Conservation (phyloP, 169 alveolate genomes). For the Toxoplasma gondii region DNA sequence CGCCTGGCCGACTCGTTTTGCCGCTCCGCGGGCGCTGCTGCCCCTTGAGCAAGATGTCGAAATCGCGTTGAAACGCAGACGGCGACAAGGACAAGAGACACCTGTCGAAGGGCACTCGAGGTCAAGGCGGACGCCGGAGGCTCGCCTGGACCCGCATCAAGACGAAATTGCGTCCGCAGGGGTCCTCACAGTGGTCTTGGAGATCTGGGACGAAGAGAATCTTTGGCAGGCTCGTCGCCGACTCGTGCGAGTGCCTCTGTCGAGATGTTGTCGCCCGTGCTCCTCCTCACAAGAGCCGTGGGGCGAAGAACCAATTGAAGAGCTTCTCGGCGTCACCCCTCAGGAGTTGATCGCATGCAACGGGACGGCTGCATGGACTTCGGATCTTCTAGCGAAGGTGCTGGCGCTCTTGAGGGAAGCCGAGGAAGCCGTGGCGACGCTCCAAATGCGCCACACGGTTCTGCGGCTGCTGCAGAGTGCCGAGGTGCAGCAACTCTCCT, state of each 20-base stretch:
- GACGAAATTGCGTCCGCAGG: background rate
- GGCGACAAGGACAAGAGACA: background rate
- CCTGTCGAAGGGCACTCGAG: background rate
- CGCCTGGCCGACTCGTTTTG: background rate
- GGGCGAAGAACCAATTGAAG: background rate
- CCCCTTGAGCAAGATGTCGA: background rate
- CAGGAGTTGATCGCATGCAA: background rate
- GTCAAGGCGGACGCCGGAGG: background rate
- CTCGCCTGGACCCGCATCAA: background rate
- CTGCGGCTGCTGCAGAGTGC: conserved; percentile 47
- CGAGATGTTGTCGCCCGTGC: background rate
- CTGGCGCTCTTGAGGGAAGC: background rate
- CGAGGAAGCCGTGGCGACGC: conserved; percentile 51
- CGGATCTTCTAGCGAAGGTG: background rate
- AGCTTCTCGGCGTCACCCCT: background rate
- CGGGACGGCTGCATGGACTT: background rate
- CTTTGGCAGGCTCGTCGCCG: background rate
- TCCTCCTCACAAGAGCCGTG: background rate
- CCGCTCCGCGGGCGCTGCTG: background rate
- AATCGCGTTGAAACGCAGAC: background rate
- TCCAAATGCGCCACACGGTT: conserved; percentile 66
- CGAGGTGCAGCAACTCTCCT: conserved; percentile 3
- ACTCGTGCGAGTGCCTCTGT: conserved; percentile 1
- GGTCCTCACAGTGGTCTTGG: background rate
- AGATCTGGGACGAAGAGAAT: background rate